A percentile compares a stretch with the other conserved stretches of the same genome.
Evolutionary conservation across 2,329 filamentous ascomycete species (phyloP).

Genomic region (Colletotrichum tamarilloi): DNA sequence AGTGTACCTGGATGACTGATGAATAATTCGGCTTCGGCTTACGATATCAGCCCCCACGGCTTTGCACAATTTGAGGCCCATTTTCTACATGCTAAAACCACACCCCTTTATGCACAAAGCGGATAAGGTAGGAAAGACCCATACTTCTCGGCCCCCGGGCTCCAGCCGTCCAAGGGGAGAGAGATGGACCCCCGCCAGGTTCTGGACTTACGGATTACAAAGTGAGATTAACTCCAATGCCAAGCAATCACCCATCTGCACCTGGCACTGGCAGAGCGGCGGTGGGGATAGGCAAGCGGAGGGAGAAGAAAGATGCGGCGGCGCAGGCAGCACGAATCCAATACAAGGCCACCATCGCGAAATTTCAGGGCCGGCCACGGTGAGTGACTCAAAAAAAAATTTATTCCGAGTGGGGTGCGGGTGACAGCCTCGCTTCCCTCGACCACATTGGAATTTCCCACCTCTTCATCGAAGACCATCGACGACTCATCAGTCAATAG

Average conservation of each 20-base stretch:
- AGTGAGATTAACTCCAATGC: constrained; percentile 17
- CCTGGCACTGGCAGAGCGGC: neutral
- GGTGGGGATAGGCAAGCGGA: neutral
- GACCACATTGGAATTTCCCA: neutral
- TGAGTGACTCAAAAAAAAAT: neutral
- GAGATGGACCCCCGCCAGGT: neutral
- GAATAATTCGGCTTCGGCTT: constrained; percentile 31
- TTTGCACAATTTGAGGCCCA: constrained; percentile 3
- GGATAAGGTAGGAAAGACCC: neutral
- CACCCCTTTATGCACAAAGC: neutral
- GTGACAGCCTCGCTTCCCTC: neutral
- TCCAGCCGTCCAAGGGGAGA: neutral
- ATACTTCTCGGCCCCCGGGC: neutral
- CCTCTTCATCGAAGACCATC: too few species aligned
- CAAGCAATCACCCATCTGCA: neutral
- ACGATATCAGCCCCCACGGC: constrained; percentile 1
- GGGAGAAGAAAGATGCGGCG: neutral
- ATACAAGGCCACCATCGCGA: neutral
- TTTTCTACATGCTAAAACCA: neutral
- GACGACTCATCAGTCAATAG: too few species aligned
- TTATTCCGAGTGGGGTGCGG: too few species aligned
- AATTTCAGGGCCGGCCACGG: neutral
- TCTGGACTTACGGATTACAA: constrained; percentile 16
- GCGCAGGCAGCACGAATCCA: neutral
- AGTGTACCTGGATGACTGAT: constrained; percentile 10